phyloP scores from a whole-genome alignment of 306 rosid genomes.

The Castanea mollissima region DNA sequence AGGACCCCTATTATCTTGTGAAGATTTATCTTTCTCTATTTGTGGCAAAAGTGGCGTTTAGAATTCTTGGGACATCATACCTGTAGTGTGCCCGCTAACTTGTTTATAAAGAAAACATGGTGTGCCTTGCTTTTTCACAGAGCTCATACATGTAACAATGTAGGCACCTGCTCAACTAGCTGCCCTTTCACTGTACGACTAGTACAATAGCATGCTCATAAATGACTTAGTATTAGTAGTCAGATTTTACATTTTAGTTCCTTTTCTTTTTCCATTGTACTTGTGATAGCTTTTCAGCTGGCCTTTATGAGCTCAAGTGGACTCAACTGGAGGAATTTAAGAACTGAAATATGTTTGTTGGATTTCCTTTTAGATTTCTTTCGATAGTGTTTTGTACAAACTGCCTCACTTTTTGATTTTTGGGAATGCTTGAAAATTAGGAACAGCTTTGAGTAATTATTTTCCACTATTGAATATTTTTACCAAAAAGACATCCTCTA shows the following conservation, averaged over 20 bases:
- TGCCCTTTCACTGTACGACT: too few relatives aligned
- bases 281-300: neutral
- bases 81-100: neutral
- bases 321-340: neutral
- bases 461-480: neutral
- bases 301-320: neutral
- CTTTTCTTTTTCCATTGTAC: neutral
- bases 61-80: neutral
- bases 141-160: too few relatives aligned
- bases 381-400: neutral
- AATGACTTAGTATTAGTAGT: neutral
- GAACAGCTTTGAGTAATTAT: neutral
- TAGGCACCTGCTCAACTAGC: too few relatives aligned
- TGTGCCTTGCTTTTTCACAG: too few relatives aligned
- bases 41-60: neutral
- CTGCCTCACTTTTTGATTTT: neutral
- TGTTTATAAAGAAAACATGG: too few relatives aligned
- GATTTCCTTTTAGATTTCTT: slow-evolving; percentile 18
- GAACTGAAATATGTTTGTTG: neutral
- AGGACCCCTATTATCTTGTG: neutral
- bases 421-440: neutral
- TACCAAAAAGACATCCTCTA: neutral
- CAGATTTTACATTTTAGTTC: neutral
- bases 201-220: too few relatives aligned
- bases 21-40: neutral